Evolutionary conservation across 1,284 basidiomycete genomes (phyloP), one percentile per base, ranked within the genome.

Genomic region (Puccinia hordei): DNA sequence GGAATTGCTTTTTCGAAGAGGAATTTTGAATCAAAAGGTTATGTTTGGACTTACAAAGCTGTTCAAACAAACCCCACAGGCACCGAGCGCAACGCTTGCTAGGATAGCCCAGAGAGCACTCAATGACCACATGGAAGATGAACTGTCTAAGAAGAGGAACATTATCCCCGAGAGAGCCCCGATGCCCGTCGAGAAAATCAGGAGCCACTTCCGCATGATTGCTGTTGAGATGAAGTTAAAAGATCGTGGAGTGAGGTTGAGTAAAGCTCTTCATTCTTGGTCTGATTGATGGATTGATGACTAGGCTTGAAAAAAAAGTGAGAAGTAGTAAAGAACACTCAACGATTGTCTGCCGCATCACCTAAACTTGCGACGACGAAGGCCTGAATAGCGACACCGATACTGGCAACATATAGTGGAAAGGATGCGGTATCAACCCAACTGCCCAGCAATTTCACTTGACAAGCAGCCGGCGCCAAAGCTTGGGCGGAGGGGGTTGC

Each of bases 291-390:
- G 66, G 81, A 69, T 49, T n/a, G 55, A 24, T 35, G 2, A 19
- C 46, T 63, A 68, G 35, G 13, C 41, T 19, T 59, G 53, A 63
- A 69, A n/a, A 6, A 49, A 49, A 49, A 49, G 46, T 57, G 71
- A 71, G 1, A 24, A 68, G n/a, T 49, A 75, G 41, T 88, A 49
- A 55, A 55, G n/a, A 57, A 24, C 22, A 74, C 73, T 92, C 80
- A 84, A 94, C 93, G 90, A 82, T 92, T 89, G 86, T 97, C 93
- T 1, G 94, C 94, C 76, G 94, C 90, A 17, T 90, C 90, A 22
- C 93, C 93, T 88, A 95, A 92, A 13, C 93, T 94, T 81, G 96
- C 94, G 68, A 97, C 93, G 0, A 91, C 92, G 22, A 96, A 84
- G 0, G 94, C 94, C 85, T 97, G 95, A 0, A 94, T 85, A 0